Evolutionary conservation across 108 stramenopile species (phyloP), one percentile per base, ranked within the genome.

Genomic region (Schizochytrium sp.): DNA sequence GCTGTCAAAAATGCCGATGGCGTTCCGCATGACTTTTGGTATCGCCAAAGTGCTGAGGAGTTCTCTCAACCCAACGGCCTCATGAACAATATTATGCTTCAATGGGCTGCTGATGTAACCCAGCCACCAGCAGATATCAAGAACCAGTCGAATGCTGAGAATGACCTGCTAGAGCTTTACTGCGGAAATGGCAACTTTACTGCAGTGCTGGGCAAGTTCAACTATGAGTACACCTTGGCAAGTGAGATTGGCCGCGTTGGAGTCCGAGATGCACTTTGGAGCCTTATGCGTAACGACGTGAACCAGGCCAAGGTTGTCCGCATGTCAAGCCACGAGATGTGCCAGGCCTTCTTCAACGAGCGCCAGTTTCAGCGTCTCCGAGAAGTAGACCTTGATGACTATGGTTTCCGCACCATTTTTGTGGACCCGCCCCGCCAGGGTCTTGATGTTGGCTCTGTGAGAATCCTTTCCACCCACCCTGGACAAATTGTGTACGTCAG

Each of bases 101-200:
- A 83, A 8, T 83, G 73, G 73, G 73, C 73, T 50, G 57, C 28
- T 4, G 57, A 72, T 7, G 83, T 19, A 8, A 47, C 42, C 19
- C 38, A 44, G 28, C 40, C 28, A 40, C 56, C 42, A 10, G 4
- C 57, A 72, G 72, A 15, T 7, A 10, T n/a, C 28, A 28, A 76
- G n/a, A 42, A 53, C 73, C 61, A 4, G 4, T 42, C 61, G 8
- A 4, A 19, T 10, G 28, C 28, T 28, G 61, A 64, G 61, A 83
- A 83, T 3, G 90, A 90, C 19, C 56, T 90, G 3, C 58, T 90
- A 12, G 90, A 90, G 90, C 53, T 90, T 3, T 90, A 90, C 50
- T 90, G 90, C 56, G 90, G 90, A 41, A 88, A 88, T 44, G 90
- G 90, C 64, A 90, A 88, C 58, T 90, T 90, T 57, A 90, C 90